phyloP scores from a whole-genome alignment of 176 grass and related monocot species.

The Ananas comosus region DNA sequence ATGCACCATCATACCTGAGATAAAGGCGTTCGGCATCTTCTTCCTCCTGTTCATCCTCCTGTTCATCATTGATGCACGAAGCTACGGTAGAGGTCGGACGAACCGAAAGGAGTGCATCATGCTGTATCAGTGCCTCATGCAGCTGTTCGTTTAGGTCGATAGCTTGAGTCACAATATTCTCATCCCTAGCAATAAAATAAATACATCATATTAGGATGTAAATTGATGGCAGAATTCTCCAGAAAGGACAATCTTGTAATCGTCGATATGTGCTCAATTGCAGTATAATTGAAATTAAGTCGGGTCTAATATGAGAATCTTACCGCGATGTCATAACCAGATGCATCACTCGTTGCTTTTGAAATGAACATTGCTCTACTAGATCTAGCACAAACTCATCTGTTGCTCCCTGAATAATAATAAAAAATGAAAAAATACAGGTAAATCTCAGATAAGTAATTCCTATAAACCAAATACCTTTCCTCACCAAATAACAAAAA shows the following conservation, averaged over 20 bases:
- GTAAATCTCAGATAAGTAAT: no score
- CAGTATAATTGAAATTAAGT: neutral
- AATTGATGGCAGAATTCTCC: neutral
- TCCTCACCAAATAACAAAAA: no score
- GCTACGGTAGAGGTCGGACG: conserved; percentile 43
- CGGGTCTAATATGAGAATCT: neutral
- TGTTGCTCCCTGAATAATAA: conserved; percentile 53
- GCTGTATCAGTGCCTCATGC: conserved; percentile 53
- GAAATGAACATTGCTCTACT: conserved; percentile 93
- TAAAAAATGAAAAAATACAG: neutral
- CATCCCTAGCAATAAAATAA: conserved; percentile 52
- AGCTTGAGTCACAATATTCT: conserved; percentile 56
- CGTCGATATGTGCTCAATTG: neutral
- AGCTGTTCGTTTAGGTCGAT: conserved; percentile 89
- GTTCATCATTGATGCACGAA: conserved; percentile 35
- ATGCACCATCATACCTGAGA: conserved; percentile 34
- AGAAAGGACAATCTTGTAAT: neutral
- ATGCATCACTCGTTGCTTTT: conserved; percentile 93
- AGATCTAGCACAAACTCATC: conserved; percentile 95
- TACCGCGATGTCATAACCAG: conserved; percentile 87
- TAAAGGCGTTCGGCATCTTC: conserved; percentile 87
- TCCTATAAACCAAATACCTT: no score
- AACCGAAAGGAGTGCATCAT: conserved; percentile 78
- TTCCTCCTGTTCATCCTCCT: conserved; percentile 71
- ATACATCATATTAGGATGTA: neutral